These are phyloP conservation scores for Beta macrorhiza DNA, from an alignment of 179 eudicot species.

Conservation along the genomic window DNA sequence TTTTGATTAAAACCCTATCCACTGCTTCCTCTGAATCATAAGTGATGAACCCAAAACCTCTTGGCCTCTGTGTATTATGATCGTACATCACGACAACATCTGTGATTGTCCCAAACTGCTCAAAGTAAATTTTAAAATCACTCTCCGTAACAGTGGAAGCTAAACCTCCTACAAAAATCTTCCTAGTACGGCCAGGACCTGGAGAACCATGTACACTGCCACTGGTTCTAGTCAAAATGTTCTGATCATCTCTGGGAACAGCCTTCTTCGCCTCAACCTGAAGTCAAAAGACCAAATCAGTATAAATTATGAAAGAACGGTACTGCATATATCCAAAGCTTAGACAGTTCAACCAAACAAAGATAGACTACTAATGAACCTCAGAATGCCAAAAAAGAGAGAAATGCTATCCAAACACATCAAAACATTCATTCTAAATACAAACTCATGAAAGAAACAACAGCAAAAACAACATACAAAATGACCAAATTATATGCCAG, in stretches of 20 bases:
- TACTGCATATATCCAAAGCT: not conserved
- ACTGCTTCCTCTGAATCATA: constrained; percentile 81
- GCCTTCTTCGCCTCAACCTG: constrained; percentile 92
- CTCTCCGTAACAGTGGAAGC: constrained; percentile 76
- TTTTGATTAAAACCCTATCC: constrained; percentile 59
- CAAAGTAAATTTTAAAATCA: constrained; percentile 70
- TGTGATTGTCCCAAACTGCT: constrained; percentile 70
- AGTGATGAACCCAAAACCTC: constrained; percentile 88
- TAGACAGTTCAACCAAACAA: not conserved
- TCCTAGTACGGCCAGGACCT: constrained; percentile 69
- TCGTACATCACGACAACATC: constrained; percentile 91
- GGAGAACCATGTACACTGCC: constrained; percentile 72
- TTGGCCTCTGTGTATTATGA: constrained; percentile 80
- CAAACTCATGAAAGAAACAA: no score
- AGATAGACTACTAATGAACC: no score
- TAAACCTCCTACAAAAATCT: constrained; percentile 86
- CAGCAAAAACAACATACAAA: not conserved
- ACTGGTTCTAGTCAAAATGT: constrained; percentile 63
- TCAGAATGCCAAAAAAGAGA: not conserved
- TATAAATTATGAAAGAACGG: not conserved
- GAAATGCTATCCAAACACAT: not conserved
- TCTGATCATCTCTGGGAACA: constrained; percentile 81
- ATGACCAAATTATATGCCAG: constrained; percentile 8
- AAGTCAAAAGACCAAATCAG: constrained; percentile 12
- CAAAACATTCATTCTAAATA: not conserved